A percentile compares a stretch with the other conserved stretches of the same genome.
Evolutionary conservation across 352 stramenopile species (phyloP).

Genomic region (Phytopythium litorale): DNA sequence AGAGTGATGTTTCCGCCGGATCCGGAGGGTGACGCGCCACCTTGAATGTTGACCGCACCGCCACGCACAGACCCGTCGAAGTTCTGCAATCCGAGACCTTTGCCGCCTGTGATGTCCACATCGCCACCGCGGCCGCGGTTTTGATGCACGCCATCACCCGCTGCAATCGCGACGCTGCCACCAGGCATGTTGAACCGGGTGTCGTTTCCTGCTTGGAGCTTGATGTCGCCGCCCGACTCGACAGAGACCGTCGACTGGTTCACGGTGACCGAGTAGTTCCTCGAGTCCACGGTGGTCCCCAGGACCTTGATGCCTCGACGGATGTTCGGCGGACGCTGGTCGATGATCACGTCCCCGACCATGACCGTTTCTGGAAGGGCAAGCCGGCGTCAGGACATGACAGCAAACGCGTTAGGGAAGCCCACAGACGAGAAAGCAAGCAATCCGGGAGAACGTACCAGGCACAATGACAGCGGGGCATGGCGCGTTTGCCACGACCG

Average conservation of each 20-base stretch:
- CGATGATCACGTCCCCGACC: slow-evolving; percentile 44
- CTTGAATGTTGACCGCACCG: slow-evolving; percentile 61
- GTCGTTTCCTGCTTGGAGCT: slow-evolving; percentile 59
- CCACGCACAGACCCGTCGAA: slow-evolving; percentile 74
- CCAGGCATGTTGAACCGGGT: slow-evolving; percentile 68
- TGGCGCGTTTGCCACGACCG: slow-evolving; percentile 81
- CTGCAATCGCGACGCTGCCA: slow-evolving; percentile 42
- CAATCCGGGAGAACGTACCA: slow-evolving; percentile 25
- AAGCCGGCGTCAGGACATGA: slow-evolving; percentile 8
- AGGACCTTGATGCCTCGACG: slow-evolving; percentile 28
- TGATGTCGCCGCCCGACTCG: slow-evolving; percentile 45
- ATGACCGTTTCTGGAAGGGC: slow-evolving; percentile 46
- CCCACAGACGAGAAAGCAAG: neutral
- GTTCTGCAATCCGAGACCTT: slow-evolving; percentile 58
- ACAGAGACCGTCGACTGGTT: slow-evolving; percentile 37
- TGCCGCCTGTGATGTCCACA: slow-evolving; percentile 67
- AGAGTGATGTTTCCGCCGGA: slow-evolving; percentile 60
- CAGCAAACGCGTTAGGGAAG: slow-evolving; percentile 1
- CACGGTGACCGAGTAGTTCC: slow-evolving; percentile 34
- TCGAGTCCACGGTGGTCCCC: slow-evolving; percentile 30
- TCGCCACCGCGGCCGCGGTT: slow-evolving; percentile 78
- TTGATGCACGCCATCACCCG: slow-evolving; percentile 65
- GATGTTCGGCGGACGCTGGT: slow-evolving; percentile 41
- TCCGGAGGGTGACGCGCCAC: slow-evolving; percentile 57
- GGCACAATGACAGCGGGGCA: slow-evolving; percentile 76